A percentile compares a stretch with the other conserved stretches of the same genome.
These are phyloP conservation scores for Venturia aucupariae DNA, from an alignment of 2,329 filamentous ascomycete species.

Conservation along the genomic window DNA sequence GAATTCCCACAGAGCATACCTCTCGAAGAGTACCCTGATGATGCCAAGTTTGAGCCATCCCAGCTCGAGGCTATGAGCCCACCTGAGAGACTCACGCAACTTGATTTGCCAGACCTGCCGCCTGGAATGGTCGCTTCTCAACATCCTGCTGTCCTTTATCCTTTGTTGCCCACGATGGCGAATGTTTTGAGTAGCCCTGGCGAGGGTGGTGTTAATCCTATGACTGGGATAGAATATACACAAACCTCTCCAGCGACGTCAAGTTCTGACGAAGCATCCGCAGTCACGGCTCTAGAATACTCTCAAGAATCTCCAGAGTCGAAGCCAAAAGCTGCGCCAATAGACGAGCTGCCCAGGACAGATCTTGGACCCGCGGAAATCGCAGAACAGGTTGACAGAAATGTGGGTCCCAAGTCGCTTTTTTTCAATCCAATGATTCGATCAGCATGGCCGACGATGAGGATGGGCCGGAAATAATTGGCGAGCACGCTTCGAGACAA, in stretches of 20 bases:
- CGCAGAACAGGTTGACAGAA: not conserved
- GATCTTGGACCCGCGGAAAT: not conserved
- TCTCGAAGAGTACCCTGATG: not conserved
- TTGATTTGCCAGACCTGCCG: not conserved
- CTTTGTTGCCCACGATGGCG: not conserved
- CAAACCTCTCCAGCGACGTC: not conserved
- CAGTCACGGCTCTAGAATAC: not conserved
- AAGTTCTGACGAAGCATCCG: conserved; percentile 2
- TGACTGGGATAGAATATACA: not conserved
- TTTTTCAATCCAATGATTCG: conserved; percentile 4
- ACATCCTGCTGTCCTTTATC: not conserved
- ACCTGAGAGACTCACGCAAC: not conserved
- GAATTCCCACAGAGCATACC: not conserved
- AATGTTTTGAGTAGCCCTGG: not conserved
- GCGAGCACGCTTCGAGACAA: not conserved
- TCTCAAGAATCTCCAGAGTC: not conserved
- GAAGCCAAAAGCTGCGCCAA: not conserved
- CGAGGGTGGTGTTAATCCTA: not conserved
- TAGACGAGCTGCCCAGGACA: not conserved
- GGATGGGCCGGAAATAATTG: not conserved
- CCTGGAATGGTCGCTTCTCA: conserved; percentile 1
- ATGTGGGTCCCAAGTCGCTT: not conserved
- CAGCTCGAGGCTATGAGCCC: not conserved
- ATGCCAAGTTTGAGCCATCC: conserved; percentile 6
- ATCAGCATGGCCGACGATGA: conserved; percentile 3